phyloP scores from a whole-genome alignment of 345 rosid genomes.

The Geranium rotundifolium region DNA sequence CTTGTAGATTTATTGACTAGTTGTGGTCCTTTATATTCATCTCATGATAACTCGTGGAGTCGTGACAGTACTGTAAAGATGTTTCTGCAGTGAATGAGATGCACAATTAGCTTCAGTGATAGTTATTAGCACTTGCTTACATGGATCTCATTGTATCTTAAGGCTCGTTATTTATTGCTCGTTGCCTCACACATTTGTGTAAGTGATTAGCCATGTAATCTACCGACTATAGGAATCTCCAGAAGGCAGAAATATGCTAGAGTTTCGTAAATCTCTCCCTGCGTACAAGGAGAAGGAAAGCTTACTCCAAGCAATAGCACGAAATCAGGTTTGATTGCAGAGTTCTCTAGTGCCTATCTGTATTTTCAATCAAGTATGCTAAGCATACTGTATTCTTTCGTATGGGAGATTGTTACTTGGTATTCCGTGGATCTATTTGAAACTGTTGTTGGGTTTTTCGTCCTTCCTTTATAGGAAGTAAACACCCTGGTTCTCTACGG shows the following conservation, averaged over 20 bases:
- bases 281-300: conserved; percentile 83
- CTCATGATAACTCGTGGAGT: background rate
- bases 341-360: background rate
- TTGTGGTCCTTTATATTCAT: background rate
- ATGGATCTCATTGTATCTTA: background rate
- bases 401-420: background rate
- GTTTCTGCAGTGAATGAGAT: background rate
- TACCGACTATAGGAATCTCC: conserved; percentile 56
- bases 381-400: background rate
- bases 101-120: background rate
- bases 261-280: conserved; percentile 78
- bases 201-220: too few relatives aligned
- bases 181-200: too few relatives aligned
- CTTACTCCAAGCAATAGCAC: conserved; percentile 90
- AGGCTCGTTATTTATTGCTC: too few relatives aligned
- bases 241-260: conserved; percentile 74
- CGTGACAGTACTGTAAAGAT: too few relatives aligned
- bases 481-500: background rate
- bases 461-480: background rate
- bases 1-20: too few relatives aligned
- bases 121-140: background rate
- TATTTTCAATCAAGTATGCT: background rate
- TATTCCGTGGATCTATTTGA: background rate
- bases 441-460: background rate
- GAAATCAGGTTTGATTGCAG: conserved; percentile 60